Percentiles rank a stretch among this genome's conserved stretches.
Evolutionary conservation across 1,139 yeast species (phyloP).

Genomic region (Suhomyces terraborum): DNA sequence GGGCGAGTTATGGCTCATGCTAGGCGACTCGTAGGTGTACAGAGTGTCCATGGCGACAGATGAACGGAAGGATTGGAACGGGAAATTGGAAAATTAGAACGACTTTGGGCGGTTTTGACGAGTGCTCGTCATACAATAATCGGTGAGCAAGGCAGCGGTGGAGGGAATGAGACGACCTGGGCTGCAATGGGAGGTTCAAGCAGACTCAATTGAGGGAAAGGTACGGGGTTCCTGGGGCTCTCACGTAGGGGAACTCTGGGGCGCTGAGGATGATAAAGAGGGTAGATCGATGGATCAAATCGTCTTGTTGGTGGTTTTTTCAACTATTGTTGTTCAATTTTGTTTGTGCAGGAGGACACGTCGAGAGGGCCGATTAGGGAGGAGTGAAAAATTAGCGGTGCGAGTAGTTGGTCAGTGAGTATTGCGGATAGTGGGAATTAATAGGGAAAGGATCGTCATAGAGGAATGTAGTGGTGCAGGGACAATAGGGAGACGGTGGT

Average conservation of each 20-base stretch:
- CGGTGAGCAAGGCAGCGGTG: neutral
- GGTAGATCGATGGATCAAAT: neutral
- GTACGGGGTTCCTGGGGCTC: no score
- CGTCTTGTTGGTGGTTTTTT: slow-evolving; percentile 7
- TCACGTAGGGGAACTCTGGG: neutral
- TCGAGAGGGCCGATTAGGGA: slow-evolving; percentile 6
- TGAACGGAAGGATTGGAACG: neutral
- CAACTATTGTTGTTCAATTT: slow-evolving; percentile 10
- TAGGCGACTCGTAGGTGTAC: slow-evolving; percentile 38
- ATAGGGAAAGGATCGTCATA: no score
- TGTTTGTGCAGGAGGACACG: slow-evolving; percentile 16
- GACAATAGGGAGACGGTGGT: no score
- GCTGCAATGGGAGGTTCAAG: neutral
- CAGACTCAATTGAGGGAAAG: slow-evolving; percentile 1
- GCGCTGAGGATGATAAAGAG: neutral
- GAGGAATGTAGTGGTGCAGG: no score
- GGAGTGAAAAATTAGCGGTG: neutral
- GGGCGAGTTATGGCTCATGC: slow-evolving; percentile 41
- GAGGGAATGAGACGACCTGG: neutral
- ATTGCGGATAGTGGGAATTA: neutral
- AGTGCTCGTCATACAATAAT: slow-evolving; percentile 7
- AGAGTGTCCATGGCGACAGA: slow-evolving; percentile 26
- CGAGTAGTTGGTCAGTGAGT: no score
- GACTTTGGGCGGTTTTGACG: slow-evolving; percentile 2
- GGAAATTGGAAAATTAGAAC: neutral